A percentile compares a stretch with the other conserved stretches of the same genome.
These are phyloP conservation scores for Thymus quinquecostatus DNA, from an alignment of 257 asterid species.

Conservation along the genomic window DNA sequence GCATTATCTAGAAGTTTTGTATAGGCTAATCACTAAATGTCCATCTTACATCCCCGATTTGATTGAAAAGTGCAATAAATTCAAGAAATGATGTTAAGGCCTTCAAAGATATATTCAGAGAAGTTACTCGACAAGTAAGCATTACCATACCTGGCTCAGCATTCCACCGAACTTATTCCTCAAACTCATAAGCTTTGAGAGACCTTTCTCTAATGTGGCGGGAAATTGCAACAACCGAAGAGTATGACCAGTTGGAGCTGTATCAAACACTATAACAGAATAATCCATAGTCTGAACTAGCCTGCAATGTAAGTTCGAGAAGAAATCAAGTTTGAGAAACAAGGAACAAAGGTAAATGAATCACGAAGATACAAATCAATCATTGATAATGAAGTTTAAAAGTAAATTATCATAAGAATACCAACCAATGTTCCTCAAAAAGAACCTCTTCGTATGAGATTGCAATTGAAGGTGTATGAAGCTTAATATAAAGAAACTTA, in stretches of 20 bases:
- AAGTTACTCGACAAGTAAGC: conserved; percentile 6
- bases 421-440: neutral
- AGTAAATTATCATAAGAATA: neutral
- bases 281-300: conserved; percentile 97
- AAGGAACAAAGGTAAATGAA: conserved; percentile 8
- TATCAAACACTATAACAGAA: conserved; percentile 92
- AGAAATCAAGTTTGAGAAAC: conserved; percentile 15
- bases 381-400: neutral
- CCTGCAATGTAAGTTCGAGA: conserved; percentile 47
- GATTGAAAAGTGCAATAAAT: neutral
- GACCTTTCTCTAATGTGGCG: conserved; percentile 87
- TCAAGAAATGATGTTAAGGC: conserved; percentile 1
- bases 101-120: neutral
- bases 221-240: conserved; percentile 96
- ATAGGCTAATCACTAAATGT: neutral
- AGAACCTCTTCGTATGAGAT: neutral
- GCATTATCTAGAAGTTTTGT: conserved; percentile 6
- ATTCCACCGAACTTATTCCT: conserved; percentile 89
- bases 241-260: conserved; percentile 99
- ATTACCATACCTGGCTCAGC: conserved; percentile 63
- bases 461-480: conserved; percentile 5
- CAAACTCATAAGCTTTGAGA: conserved; percentile 81
- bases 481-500: conserved; percentile 1
- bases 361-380: neutral
- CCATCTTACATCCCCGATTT: neutral